A percentile compares a stretch with the other conserved stretches of the same genome.
Conservation (phyloP, 495 filamentous ascomycete genomes). For the Cercophora samala region DNA sequence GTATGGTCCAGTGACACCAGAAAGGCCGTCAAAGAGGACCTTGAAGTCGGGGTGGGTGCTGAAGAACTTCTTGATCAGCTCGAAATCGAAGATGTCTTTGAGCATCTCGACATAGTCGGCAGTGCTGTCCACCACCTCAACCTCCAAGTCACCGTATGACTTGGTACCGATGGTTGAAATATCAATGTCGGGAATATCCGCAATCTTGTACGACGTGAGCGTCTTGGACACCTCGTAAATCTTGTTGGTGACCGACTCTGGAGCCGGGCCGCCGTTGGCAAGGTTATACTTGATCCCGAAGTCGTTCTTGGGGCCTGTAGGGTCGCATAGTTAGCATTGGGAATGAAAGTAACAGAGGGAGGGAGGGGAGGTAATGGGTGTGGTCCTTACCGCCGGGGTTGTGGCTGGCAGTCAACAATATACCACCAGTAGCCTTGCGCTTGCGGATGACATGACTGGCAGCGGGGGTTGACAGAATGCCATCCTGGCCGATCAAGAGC, state of each 20-base stretch:
- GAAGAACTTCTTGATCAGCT: constrained; percentile 90
- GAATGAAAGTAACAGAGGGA: neutral
- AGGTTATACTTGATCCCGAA: constrained; percentile 99
- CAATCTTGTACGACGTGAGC: constrained; percentile 86
- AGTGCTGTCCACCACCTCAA: constrained; percentile 90
- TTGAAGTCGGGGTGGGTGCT: constrained; percentile 84
- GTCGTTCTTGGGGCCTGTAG: constrained; percentile 79
- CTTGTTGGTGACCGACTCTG: constrained; percentile 94
- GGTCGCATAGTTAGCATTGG: neutral
- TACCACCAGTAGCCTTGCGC: constrained; percentile 90
- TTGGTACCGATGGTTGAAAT: constrained; percentile 75
- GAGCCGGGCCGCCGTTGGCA: constrained; percentile 89
- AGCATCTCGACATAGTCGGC: constrained; percentile 91
- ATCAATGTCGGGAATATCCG: constrained; percentile 82
- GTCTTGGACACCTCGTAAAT: constrained; percentile 88
- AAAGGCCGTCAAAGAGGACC: constrained; percentile 90
- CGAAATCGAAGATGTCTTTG: constrained; percentile 97
- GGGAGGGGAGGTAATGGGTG: neutral
- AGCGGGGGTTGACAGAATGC: constrained; percentile 93
- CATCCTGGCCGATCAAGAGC: constrained; percentile 90
- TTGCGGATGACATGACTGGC: constrained; percentile 94
- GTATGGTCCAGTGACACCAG: constrained; percentile 94
- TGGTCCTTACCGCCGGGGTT: constrained; percentile 84
- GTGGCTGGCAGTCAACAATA: constrained; percentile 93
- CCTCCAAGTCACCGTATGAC: constrained; percentile 80